These are phyloP conservation scores for Colletotrichum simmondsii DNA, from an alignment of 2,329 filamentous ascomycete species.

Conservation along the genomic window DNA sequence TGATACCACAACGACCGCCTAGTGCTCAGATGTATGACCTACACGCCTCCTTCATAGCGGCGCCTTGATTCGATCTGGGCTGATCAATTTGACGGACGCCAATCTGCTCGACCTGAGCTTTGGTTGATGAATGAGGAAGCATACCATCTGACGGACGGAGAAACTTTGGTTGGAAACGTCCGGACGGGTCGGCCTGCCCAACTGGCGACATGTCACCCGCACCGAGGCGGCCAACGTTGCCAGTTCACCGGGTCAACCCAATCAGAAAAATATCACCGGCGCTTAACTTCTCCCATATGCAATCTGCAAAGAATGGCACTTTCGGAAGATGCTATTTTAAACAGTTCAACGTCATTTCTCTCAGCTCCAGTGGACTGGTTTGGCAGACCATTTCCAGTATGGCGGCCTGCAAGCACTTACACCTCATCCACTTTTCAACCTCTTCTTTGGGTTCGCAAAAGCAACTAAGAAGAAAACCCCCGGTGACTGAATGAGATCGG, in stretches of 20 bases:
- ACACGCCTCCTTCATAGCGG: background rate
- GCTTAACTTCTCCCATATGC: constrained; percentile 16
- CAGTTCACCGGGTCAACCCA: constrained; percentile 8
- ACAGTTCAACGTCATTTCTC: constrained; percentile 9
- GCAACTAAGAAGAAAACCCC: background rate
- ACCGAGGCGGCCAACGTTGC: constrained; percentile 1
- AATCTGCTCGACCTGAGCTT: constrained; percentile 2
- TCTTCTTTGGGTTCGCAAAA: constrained; percentile 5
- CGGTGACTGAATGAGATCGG: constrained; percentile 20
- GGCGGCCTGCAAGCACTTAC: constrained; percentile 33
- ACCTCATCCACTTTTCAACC: constrained; percentile 3
- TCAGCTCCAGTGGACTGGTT: constrained; percentile 12
- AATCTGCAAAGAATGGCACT: constrained; percentile 10
- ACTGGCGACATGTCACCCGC: constrained; percentile 3
- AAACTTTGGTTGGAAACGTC: constrained; percentile 12
- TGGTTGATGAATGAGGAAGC: background rate
- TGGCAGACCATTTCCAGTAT: constrained; percentile 18
- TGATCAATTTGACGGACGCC: constrained; percentile 4
- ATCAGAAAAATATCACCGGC: constrained; percentile 8
- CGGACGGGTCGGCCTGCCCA: constrained; percentile 1
- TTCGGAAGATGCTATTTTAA: constrained; percentile 26
- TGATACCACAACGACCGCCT: background rate
- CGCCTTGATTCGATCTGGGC: constrained; percentile 6
- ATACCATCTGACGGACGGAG: background rate
- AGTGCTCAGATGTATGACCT: background rate